phyloP scores from a whole-genome alignment of 78 protist species.

The Mastigamoeba balamuthi region DNA sequence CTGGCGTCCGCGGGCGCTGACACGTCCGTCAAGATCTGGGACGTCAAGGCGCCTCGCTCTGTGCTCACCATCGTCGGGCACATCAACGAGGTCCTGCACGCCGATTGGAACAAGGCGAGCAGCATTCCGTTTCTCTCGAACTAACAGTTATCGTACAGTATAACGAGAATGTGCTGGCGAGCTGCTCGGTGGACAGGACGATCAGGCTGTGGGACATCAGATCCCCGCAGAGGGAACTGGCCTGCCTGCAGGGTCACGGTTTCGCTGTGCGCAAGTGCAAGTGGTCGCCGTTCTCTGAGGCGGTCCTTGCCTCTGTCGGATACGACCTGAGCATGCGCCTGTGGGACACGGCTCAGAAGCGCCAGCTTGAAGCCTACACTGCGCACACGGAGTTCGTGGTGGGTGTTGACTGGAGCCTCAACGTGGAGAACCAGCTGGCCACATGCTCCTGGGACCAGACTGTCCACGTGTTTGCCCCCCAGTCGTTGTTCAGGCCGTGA shows the following conservation, averaged over 20 bases:
- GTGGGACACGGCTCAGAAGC: not conserved
- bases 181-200: conserved; percentile 9
- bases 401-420: not conserved
- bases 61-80: conserved; percentile 1
- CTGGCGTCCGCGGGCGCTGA: conserved; percentile 31
- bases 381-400: not conserved
- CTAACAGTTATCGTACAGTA: conserved; percentile 4
- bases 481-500: too few species aligned
- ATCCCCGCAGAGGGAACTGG: not conserved
- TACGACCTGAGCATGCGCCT: not conserved
- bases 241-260: conserved; percentile 1
- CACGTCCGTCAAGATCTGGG: conserved; percentile 14
- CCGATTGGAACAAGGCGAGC: conserved; percentile 26
- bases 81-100: not conserved
- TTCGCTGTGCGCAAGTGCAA: conserved; percentile 15
- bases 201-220: conserved; percentile 34
- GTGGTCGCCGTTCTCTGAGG: conserved; percentile 18
- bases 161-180: conserved; percentile 8
- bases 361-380: not conserved
- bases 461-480: not conserved
- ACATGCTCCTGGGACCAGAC: not conserved
- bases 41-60: not conserved
- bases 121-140: not conserved
- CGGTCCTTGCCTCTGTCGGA: not conserved
- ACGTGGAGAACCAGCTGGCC: not conserved